phyloP scores from a whole-genome alignment of 768 basidiomycete species.

The Mrakia frigida region DNA sequence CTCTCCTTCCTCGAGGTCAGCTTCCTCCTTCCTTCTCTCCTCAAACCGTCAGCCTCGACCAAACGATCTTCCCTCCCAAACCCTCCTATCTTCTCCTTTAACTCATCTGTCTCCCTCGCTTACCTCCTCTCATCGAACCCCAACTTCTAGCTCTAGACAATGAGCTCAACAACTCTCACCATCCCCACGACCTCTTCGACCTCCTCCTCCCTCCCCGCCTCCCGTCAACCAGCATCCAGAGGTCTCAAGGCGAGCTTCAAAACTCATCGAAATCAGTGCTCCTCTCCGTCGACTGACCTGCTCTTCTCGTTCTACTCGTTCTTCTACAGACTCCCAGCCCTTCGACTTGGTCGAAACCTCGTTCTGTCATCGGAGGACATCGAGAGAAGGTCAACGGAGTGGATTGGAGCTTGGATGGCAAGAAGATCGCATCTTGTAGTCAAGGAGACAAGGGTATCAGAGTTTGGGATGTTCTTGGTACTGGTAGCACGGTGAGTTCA shows the following conservation, averaged over 20 bases:
- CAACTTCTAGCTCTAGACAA: background rate
- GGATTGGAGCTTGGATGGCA: conserved; percentile 20
- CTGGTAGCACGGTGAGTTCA: conserved; percentile 10
- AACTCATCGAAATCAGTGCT: too few relatives aligned
- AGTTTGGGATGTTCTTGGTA: conserved; percentile 17
- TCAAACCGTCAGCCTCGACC: too few relatives aligned
- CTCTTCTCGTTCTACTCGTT: background rate
- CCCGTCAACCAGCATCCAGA: background rate
- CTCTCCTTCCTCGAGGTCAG: too few relatives aligned
- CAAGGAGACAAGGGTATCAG: conserved; percentile 19
- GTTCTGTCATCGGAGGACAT: conserved; percentile 18
- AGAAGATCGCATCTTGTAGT: conserved; percentile 14
- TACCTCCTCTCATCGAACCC: too few relatives aligned
- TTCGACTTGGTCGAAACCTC: background rate
- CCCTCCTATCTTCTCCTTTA: too few relatives aligned
- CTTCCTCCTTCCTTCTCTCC: too few relatives aligned
- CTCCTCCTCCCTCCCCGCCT: conserved; percentile 4
- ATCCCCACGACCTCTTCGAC: conserved; percentile 10
- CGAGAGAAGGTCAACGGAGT: conserved; percentile 25
- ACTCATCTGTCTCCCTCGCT: too few relatives aligned
- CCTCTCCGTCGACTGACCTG: background rate
- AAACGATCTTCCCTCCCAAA: too few relatives aligned
- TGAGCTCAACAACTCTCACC: background rate
- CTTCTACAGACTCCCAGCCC: background rate
- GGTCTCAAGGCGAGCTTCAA: background rate